Evolutionary conservation across 257 asterid genomes (phyloP).

Genomic region (Solanum chaucha): DNA sequence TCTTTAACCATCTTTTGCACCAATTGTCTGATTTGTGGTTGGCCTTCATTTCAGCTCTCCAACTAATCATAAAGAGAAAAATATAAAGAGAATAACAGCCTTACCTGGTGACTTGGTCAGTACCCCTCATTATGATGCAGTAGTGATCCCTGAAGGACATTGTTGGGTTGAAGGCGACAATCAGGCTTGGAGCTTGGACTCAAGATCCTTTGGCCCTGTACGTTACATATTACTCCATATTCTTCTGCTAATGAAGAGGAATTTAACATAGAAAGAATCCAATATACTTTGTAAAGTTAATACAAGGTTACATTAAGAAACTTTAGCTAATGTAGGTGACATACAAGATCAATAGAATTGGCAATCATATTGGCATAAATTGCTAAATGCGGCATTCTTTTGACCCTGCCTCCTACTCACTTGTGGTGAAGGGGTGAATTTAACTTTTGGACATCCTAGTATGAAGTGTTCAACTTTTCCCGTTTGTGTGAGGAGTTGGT

Average conservation of each 20-base stretch:
- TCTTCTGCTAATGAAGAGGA: background rate
- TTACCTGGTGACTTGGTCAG: conserved; percentile 80
- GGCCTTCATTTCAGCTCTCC: conserved; percentile 48
- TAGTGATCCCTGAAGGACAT: conserved; percentile 75
- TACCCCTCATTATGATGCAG: conserved; percentile 30
- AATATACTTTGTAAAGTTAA: background rate
- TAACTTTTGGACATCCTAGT: background rate
- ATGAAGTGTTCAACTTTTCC: background rate
- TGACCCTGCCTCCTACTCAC: background rate
- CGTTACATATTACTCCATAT: background rate
- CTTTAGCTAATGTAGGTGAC: background rate
- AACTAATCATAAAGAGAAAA: conserved; percentile 42
- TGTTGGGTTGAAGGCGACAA: conserved; percentile 98
- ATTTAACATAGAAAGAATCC: background rate
- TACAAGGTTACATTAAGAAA: background rate
- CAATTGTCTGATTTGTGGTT: background rate
- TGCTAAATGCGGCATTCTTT: background rate
- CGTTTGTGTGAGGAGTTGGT: background rate
- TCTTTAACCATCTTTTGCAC: background rate
- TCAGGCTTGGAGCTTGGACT: conserved; percentile 59
- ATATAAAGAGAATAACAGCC: conserved; percentile 68
- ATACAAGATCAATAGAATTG: background rate
- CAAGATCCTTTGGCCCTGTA: conserved; percentile 82
- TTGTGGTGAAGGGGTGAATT: background rate
- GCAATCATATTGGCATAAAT: background rate